Conservation (phyloP, 192 early-diverging fungal species). For the Backusella liffmaniae region DNA sequence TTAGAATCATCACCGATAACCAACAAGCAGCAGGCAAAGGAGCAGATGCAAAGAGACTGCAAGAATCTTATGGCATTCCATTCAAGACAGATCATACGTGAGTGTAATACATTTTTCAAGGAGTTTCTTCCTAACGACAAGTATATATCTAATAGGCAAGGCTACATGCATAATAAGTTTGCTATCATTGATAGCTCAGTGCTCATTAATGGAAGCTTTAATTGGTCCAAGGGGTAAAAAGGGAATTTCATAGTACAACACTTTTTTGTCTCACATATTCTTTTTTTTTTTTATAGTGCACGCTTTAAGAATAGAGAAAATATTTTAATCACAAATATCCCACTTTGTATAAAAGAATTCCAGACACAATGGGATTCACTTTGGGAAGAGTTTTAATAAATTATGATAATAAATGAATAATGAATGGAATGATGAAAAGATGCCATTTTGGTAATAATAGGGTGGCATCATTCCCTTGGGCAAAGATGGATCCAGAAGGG, state of each 20-base stretch:
- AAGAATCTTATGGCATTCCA: slow-evolving; percentile 34
- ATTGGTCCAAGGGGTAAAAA: slow-evolving; percentile 59
- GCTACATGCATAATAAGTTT: slow-evolving; percentile 75
- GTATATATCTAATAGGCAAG: slow-evolving; percentile 19
- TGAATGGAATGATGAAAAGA: neutral
- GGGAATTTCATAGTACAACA: neutral
- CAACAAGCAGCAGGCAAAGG: slow-evolving; percentile 37
- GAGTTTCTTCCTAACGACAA: neutral
- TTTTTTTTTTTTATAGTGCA: slow-evolving; percentile 36
- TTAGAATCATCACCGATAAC: slow-evolving; percentile 75
- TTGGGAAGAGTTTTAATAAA: slow-evolving; percentile 53
- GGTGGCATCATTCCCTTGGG: neutral
- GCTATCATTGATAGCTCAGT: slow-evolving; percentile 56
- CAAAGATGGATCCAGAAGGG: slow-evolving; percentile 12
- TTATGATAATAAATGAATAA: slow-evolving; percentile 5
- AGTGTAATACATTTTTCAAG: neutral
- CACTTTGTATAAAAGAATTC: slow-evolving; percentile 54
- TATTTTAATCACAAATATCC: slow-evolving; percentile 63
- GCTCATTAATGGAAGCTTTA: slow-evolving; percentile 62
- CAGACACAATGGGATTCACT: slow-evolving; percentile 61
- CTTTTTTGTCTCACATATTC: neutral
- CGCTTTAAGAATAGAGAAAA: slow-evolving; percentile 71
- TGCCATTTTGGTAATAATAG: neutral
- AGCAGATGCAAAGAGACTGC: slow-evolving; percentile 35
- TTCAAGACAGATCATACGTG: slow-evolving; percentile 42